Conservation (phyloP, 73 alveolate genomes). For the Durusdinium trenchii region DNA sequence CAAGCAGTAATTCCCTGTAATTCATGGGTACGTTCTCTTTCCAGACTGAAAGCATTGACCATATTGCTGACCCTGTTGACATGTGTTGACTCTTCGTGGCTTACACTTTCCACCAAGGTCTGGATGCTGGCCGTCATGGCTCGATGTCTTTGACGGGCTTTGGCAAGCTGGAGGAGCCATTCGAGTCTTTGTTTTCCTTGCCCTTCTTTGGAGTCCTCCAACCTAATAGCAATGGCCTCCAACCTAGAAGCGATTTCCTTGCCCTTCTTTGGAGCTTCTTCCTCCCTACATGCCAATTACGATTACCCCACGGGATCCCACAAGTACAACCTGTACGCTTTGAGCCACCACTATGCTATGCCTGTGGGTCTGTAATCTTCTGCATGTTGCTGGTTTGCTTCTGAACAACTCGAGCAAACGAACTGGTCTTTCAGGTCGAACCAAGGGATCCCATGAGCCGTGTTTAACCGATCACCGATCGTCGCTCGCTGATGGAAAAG, state of each 20-base stretch:
- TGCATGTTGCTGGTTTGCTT: too few relatives aligned
- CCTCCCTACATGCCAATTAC: not conserved
- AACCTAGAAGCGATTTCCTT: not conserved
- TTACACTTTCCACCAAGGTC: not conserved
- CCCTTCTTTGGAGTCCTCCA: not conserved
- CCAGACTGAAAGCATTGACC: not conserved
- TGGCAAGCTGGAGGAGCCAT: slow-evolving; percentile 50
- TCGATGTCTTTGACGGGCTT: slow-evolving; percentile 42
- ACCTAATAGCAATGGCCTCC: not conserved
- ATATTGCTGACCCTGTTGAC: not conserved
- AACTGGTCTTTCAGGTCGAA: too few relatives aligned
- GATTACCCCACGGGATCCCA: not conserved
- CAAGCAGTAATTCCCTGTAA: not conserved
- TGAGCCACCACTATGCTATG: too few relatives aligned
- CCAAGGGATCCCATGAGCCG: too few relatives aligned
- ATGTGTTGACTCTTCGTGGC: not conserved
- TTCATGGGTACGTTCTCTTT: not conserved
- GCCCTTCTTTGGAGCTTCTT: not conserved
- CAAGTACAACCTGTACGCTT: not conserved
- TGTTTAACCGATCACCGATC: too few relatives aligned
- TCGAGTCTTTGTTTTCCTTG: not conserved
- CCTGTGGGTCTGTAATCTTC: too few relatives aligned
- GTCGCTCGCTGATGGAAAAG: too few relatives aligned
- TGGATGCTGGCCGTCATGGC: slow-evolving; percentile 67
- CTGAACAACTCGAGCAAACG: too few relatives aligned